Percentiles rank a stretch among this genome's conserved stretches.
These are phyloP conservation scores for Cystobasidium pallidum DNA, from an alignment of 1,284 basidiomycete species.

Conservation along the genomic window DNA sequence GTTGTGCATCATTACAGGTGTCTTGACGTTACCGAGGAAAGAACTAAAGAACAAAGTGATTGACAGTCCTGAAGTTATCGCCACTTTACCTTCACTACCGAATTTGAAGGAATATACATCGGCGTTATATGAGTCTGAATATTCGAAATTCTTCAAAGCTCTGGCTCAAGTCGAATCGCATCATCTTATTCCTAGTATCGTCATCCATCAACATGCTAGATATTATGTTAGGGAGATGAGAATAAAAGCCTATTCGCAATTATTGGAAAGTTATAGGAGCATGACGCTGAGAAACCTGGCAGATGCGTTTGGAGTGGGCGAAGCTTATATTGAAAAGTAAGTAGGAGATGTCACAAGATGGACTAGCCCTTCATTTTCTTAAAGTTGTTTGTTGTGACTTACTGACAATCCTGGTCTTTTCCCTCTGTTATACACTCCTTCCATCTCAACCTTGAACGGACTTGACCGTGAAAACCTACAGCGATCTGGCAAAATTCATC, in stretches of 20 bases:
- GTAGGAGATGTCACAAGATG: conserved; percentile 52
- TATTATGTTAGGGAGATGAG: conserved; percentile 96
- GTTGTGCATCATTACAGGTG: conserved; percentile 78
- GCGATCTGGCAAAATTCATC: conserved; percentile 91
- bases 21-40: conserved; percentile 76
- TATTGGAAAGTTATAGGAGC: conserved; percentile 87
- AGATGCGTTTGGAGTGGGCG: conserved; percentile 85
- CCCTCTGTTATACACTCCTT: too few species aligned
- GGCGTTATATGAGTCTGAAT: conserved; percentile 86
- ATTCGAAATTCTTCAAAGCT: conserved; percentile 89
- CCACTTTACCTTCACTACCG: conserved; percentile 58
- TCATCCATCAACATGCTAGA: conserved; percentile 82
- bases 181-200: conserved; percentile 80
- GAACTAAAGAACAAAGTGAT: conserved; percentile 86
- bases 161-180: conserved; percentile 86
- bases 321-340: conserved; percentile 83
- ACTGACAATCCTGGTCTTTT: too few species aligned
- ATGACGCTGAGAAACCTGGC: conserved; percentile 86
- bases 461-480: conserved; percentile 55
- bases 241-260: conserved; percentile 88
- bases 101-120: conserved; percentile 60
- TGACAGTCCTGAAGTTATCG: conserved; percentile 63
- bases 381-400: too few species aligned
- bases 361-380: neutral
- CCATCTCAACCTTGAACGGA: too few species aligned